Evolutionary conservation across 1,139 yeast genomes (phyloP), one percentile per base, ranked within the genome.

Genomic region (Spencermartinsiella ligniputridi): DNA sequence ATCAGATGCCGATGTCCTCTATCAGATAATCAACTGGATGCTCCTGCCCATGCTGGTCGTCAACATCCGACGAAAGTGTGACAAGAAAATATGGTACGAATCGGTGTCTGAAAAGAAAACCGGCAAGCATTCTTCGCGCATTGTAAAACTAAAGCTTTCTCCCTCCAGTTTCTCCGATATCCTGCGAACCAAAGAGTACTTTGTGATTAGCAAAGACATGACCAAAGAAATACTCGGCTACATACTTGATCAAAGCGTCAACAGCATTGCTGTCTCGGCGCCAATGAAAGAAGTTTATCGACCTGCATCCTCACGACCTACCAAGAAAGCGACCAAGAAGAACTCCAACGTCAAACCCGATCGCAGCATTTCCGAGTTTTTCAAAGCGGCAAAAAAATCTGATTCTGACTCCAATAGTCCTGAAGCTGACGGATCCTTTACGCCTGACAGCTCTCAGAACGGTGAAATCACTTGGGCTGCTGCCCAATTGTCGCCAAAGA

Each of bases 81-180:
- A 46, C 41, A 38, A 42, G 19, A 18, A 17, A 25, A 12, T 11
- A 5, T 46, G 49, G 49, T 46, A 39, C 35, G 27, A 46, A 12
- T 37, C 20, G 8, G 35, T 46, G 8, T 11, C 36, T 11, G 32
- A 27, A 15, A 27, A 27, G n/a, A 27, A 27, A 15, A 27, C 32
- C n/a, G 32, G 13, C 15, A 27, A 27, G 32, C 32, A 27, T 15
- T 11, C 32, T 9, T 6, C 32, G 4, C 32, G 5, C 5, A 27
- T 27, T 15, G 15, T 27, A 9, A 27, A 27, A 27, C 15, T 27
- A 5, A 27, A 27, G n/a, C n/a, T 27, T 5, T 9, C n/a, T 8
- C 32, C 32, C 5, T 27, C 32, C 5, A 27, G 32, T 11, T 27
- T 8, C 15, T 27, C 32, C 4, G 32, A 27, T 9, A 27, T 27